Base-by-base conservation (phyloP, 1,139 yeast species). In the Pneumocystis murina region DNA sequence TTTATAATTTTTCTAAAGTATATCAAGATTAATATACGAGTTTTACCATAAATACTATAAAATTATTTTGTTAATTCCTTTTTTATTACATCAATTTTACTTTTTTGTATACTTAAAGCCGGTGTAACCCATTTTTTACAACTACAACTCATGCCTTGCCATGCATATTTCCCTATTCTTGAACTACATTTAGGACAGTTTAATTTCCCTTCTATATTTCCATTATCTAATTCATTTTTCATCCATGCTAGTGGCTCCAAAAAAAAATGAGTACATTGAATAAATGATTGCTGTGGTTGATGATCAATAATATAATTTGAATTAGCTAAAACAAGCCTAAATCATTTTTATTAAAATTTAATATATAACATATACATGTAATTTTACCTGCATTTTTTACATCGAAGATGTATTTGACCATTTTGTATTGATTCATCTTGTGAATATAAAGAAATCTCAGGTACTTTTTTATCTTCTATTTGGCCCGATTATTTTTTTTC, bases 101-200 rank as follows among this genome's bases (percentile, higher is more conserved):
- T 85, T 57, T 85, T 77, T 72, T 85, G 92, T 62, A 92, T 73
- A 72, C 87, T 90, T 66, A 94, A 81, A 1, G 96, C 95, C 0
- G 99, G 98, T 5, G 89, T 81, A 78, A 92, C 85, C 99, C 99
- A 92, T 70, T 83, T 83, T 1, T 97, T 97, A 75, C 99, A 92
- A 65, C 95, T 84, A 73, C 99, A 92, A 68, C 95, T 78, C 4
- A 91, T 84, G 0, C 99, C 99, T 72, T 85, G 87, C 99, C 99
- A 92, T 67, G 86, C 84, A 72, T 90, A 92, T 0, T 90, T 91
- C 5, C 98, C 98, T 12, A 78, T 70, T 64, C 78, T 77, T n/a
- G 87, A 79, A 4, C 78, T 77, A 76, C 99, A 92, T 70, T 85
- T 86, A 2, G 95, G 94, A 73, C 99, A 92, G 28, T 76, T 73